These are phyloP conservation scores for Citropsis articulata DNA, from an alignment of 345 rosid genomes.

Conservation along the genomic window DNA sequence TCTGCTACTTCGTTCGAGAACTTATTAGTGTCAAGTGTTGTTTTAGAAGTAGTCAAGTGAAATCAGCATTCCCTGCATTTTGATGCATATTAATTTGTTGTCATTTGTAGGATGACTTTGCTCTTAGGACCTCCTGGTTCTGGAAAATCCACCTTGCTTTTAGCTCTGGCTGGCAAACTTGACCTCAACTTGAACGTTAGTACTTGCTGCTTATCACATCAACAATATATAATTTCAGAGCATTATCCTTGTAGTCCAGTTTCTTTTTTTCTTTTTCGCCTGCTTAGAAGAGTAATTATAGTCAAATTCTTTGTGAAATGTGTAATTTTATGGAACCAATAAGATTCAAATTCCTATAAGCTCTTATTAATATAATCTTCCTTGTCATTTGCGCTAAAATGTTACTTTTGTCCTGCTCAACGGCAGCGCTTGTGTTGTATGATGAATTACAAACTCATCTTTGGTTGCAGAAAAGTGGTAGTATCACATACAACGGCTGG, in stretches of 20 bases:
- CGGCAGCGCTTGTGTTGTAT: not conserved
- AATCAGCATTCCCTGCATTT: not conserved
- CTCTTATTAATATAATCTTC: not conserved
- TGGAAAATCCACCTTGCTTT: slow-evolving; percentile 75
- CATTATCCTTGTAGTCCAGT: not conserved
- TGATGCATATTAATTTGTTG: not conserved
- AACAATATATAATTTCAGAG: not conserved
- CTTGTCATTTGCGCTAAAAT: not conserved
- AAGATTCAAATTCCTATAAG: not conserved
- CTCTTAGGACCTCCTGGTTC: slow-evolving; percentile 94
- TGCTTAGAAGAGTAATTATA: no score
- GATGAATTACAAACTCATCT: not conserved
- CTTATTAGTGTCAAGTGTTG: not conserved
- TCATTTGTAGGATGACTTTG: slow-evolving; percentile 66
- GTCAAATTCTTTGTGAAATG: not conserved
- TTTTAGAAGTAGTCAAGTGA: no score
- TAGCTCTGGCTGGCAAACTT: slow-evolving; percentile 80
- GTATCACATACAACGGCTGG: slow-evolving; percentile 72
- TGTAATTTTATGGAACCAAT: not conserved
- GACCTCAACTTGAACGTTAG: slow-evolving; percentile 53
- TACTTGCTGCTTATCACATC: slow-evolving; percentile 7
- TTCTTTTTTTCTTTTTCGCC: no score
- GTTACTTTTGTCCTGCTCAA: not conserved
- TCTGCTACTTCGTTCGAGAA: not conserved
- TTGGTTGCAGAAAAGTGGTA: slow-evolving; percentile 56